Base-by-base conservation (phyloP, 2,329 filamentous ascomycete species). In the Albifimbria verrucaria region DNA sequence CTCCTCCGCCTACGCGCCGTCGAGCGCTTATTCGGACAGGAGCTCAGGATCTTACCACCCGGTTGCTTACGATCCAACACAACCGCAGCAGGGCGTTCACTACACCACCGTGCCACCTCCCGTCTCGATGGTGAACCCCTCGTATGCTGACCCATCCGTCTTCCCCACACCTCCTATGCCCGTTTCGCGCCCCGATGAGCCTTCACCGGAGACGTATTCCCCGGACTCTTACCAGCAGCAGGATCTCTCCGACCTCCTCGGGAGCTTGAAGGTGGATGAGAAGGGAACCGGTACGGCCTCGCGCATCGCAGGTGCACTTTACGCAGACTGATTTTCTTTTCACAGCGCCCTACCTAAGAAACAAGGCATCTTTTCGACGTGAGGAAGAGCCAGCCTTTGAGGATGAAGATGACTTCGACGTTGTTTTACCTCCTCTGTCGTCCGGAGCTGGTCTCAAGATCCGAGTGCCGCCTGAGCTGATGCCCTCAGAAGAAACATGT, bases 391-490 rank as follows among this genome's bases (percentile, higher is more conserved):
- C 88, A 1, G 84, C 82, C 1, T 71, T 89, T 28, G 87, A 89
- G 55, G 89, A 86, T 11, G 75, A 83, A 22, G 89, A 92, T 54
- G 88, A 96, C 53, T 86, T 81, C 55, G 88, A 91, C 60, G 82
- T 85, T 44, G 72, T 81, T 25, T 71, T 95, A 9, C 92, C 90
- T 28, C 82, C 85, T 12, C 81, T 88, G 28, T 80, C 82, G 17
- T 80, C 81, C 7, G 83, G 85, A 9, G 82, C 89, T 7, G 91
- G 91, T 48, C 79, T 86, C 21, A 92, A 88, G 54, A 88, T 96
- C 54, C 85, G 91, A 32, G 96, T 97, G 56, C 94, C 93, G 1
- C 90, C 89, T 0, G 92, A 95, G 63, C 81, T 97, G 64, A 96
- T 97, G 92, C 93, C 93, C 1, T 82, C 88, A 25, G 91, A 97